These are phyloP conservation scores for Fusarium zealandicum DNA, from an alignment of 2,329 filamentous ascomycete genomes.

Conservation along the genomic window DNA sequence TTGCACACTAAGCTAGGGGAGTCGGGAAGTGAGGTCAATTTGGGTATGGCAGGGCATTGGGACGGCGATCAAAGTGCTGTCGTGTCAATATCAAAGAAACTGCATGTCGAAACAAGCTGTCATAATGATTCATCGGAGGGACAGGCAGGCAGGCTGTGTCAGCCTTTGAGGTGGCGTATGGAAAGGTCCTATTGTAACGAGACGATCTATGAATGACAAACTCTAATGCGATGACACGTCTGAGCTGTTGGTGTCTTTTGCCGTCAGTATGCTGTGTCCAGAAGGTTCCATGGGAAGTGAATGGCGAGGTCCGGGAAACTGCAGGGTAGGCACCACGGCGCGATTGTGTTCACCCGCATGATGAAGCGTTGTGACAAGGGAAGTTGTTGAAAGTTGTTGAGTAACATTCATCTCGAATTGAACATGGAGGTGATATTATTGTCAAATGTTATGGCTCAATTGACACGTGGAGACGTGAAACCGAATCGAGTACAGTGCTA, in stretches of 20 bases:
- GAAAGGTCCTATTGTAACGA: slow-evolving; percentile 31
- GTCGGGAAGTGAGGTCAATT: slow-evolving; percentile 38
- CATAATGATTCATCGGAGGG: slow-evolving; percentile 29
- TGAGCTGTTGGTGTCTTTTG: not conserved
- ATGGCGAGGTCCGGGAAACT: not conserved
- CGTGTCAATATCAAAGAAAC: slow-evolving; percentile 36
- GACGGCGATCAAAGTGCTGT: slow-evolving; percentile 35
- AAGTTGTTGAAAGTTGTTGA: too few species aligned
- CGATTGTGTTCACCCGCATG: too few species aligned
- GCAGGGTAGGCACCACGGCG: not conserved
- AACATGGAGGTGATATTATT: too few species aligned
- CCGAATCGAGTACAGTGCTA: too few species aligned
- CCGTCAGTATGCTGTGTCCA: not conserved
- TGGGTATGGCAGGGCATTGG: slow-evolving; percentile 34
- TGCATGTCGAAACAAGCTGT: slow-evolving; percentile 30
- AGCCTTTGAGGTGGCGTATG: slow-evolving; percentile 9
- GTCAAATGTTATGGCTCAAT: too few species aligned
- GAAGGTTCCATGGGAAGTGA: not conserved
- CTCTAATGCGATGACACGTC: slow-evolving; percentile 27
- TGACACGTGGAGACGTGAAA: too few species aligned
- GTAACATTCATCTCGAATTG: too few species aligned
- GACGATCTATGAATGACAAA: slow-evolving; percentile 41
- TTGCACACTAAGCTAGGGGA: slow-evolving; percentile 34
- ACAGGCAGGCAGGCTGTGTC: slow-evolving; percentile 21
- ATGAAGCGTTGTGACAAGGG: too few species aligned